Percentiles rank a stretch among this genome's conserved stretches.
phyloP scores from a whole-genome alignment of 2,329 filamentous ascomycete species.

The Pleoardoris graminearum region DNA sequence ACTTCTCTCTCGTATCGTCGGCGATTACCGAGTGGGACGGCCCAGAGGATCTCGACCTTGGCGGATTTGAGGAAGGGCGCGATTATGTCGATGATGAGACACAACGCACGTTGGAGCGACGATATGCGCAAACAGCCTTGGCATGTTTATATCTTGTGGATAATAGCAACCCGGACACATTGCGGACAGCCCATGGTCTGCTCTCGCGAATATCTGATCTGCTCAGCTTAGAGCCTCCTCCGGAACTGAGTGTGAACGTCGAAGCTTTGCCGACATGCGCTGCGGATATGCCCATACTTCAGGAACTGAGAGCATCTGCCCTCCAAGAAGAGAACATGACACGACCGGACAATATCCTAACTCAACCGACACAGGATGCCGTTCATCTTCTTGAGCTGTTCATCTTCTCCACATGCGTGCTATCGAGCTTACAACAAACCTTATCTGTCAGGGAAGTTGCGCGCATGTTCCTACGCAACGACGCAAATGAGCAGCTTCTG shows the following conservation, averaged over 20 bases:
- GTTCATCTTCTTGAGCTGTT: conserved; percentile 66
- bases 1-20: conserved; percentile 65
- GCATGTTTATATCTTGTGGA: conserved; percentile 70
- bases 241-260: conserved; percentile 49
- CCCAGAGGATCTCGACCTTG: conserved; percentile 70
- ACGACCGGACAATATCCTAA: conserved; percentile 65
- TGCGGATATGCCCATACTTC: conserved; percentile 37
- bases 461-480: conserved; percentile 66
- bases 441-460: conserved; percentile 50
- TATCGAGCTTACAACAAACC: conserved; percentile 47
- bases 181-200: conserved; percentile 64
- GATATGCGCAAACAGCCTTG: conserved; percentile 69
- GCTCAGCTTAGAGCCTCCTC: conserved; percentile 62
- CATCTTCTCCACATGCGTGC: conserved; percentile 54
- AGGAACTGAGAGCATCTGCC: conserved; percentile 35
- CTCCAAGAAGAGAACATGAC: conserved; percentile 56
- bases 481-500: conserved; percentile 65
- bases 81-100: conserved; percentile 64
- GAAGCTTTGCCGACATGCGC: conserved; percentile 51
- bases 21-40: conserved; percentile 74
- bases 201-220: conserved; percentile 62
- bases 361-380: conserved; percentile 60
- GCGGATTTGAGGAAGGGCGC: conserved; percentile 57
- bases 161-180: conserved; percentile 60
- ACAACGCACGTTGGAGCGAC: conserved; percentile 61